Evolutionary conservation across 805 yeast species (phyloP).

Genomic region (Schwanniomyces sp.): DNA sequence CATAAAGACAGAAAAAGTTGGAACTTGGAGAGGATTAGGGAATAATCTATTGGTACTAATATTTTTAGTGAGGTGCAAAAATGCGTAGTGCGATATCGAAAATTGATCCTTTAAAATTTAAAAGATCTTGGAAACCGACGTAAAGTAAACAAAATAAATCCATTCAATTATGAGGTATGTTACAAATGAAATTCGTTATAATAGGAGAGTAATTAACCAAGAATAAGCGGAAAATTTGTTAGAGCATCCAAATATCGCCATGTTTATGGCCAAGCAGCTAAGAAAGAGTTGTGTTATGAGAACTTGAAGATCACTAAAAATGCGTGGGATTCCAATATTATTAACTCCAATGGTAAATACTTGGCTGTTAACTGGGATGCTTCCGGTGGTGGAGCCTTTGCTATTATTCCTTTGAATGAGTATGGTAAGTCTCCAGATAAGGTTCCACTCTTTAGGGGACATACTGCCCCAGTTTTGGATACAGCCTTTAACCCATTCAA

Average conservation of each 20-base stretch:
- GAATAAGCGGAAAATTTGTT: constrained; percentile 74
- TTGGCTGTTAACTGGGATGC: constrained; percentile 89
- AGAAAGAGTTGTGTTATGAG: constrained; percentile 69
- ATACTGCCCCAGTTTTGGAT: constrained; percentile 91
- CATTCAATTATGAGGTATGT: neutral
- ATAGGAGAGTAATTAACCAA: neutral
- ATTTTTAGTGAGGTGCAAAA: neutral
- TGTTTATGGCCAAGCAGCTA: constrained; percentile 85
- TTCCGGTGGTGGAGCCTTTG: constrained; percentile 97
- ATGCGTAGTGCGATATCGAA: neutral
- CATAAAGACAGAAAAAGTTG: too few relatives aligned
- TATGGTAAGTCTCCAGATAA: constrained; percentile 92
- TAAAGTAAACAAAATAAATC: neutral
- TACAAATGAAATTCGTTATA: neutral
- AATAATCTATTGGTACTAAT: too few relatives aligned
- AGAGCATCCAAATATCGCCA: constrained; percentile 97
- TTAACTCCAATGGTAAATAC: constrained; percentile 84
- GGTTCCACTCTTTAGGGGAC: constrained; percentile 93
- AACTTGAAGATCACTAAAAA: constrained; percentile 79
- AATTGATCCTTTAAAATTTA: neutral
- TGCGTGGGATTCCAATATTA: constrained; percentile 94
- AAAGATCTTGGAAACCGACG: neutral
- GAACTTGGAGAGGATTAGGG: too few relatives aligned
- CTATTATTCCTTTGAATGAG: constrained; percentile 82
- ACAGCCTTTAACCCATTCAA: constrained; percentile 95